Evolutionary conservation across 2,329 filamentous ascomycete genomes (phyloP), one percentile per base, ranked within the genome.

Genomic region (Paecilomyces sp.): DNA sequence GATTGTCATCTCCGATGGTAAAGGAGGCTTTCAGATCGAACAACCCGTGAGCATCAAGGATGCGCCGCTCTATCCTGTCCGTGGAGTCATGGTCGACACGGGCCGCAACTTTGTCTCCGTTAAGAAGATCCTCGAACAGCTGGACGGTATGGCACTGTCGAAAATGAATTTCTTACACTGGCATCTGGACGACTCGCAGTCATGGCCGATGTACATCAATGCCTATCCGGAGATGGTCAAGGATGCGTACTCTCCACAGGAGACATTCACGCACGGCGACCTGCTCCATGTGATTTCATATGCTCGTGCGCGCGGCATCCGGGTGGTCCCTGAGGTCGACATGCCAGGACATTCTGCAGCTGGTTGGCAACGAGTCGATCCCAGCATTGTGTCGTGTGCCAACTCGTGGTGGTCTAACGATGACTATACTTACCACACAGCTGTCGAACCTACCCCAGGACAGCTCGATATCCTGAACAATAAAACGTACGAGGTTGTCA

Each of bases 381-480:
- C 82, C 25, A 75, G 78, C 25, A 83, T 87, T 59, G 75, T 85
- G 30, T 78, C 84, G 12, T 86, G 83, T 69, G 72, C 70, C 18
- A 73, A 85, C 68, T 80, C 79, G 24, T 86, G 83, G 83, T 86
- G 83, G 83, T 83, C 81, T 41, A 85, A 85, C 67, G 83, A 86
- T 60, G 70, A 75, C 63, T 85, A 78, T 78, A 60, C 76, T 1
- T 69, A 78, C 24, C 81, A 85, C 64, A 85, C 83, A 1, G 83
- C 79, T 58, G 80, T 84, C 8, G 73, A 84, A 71, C 82, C 82
- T 1, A 83, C 81, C 65, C 82, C 82, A 0, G 82, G 82, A 22
- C 82, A 84, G 62, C 77, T 84, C 56, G 82, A 84, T 61, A 80
- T 83, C 56, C 72, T 84, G 60, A 81, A 83, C 69, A 75, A 80